Percentiles rank a stretch among this genome's conserved stretches.
phyloP scores from a whole-genome alignment of 768 basidiomycete genomes.

The Lentinula sp. region DNA sequence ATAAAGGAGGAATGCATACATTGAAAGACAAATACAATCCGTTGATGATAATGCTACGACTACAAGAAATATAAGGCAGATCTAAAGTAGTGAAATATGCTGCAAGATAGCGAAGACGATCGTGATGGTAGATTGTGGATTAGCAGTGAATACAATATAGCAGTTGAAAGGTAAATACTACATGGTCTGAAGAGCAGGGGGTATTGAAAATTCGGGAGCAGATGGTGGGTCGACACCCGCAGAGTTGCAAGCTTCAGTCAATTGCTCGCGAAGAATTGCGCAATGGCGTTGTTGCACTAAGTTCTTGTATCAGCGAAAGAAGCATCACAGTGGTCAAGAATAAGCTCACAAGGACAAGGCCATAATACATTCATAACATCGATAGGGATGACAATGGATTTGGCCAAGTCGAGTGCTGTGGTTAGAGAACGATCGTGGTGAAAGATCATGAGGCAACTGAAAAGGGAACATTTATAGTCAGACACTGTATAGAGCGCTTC shows the following conservation, averaged over 20 bases:
- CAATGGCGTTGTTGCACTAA: conserved; percentile 9
- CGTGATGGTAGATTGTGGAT: background rate
- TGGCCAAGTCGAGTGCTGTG: conserved; percentile 60
- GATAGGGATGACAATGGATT: conserved; percentile 53
- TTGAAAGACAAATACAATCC: background rate
- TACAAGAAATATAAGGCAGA: conserved; percentile 1
- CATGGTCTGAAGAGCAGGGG: conserved; percentile 9
- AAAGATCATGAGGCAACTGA: conserved; percentile 63
- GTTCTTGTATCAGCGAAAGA: background rate
- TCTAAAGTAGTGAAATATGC: background rate
- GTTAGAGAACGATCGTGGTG: conserved; percentile 50
- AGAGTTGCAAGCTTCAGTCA: conserved; percentile 4
- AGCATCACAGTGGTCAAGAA: no score
- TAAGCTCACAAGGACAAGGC: conserved; percentile 44
- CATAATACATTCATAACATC: conserved; percentile 68
- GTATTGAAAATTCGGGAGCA: conserved; percentile 20
- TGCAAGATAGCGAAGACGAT: background rate
- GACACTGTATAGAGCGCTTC: background rate
- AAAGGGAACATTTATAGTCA: background rate
- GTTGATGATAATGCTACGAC: background rate
- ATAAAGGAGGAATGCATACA: background rate
- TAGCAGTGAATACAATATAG: background rate
- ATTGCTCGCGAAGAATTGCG: conserved; percentile 8
- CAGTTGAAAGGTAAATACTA: background rate
- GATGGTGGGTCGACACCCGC: conserved; percentile 6